These are phyloP conservation scores for Exophiala bonariae DNA, from an alignment of 2,329 filamentous ascomycete species.

Conservation along the genomic window DNA sequence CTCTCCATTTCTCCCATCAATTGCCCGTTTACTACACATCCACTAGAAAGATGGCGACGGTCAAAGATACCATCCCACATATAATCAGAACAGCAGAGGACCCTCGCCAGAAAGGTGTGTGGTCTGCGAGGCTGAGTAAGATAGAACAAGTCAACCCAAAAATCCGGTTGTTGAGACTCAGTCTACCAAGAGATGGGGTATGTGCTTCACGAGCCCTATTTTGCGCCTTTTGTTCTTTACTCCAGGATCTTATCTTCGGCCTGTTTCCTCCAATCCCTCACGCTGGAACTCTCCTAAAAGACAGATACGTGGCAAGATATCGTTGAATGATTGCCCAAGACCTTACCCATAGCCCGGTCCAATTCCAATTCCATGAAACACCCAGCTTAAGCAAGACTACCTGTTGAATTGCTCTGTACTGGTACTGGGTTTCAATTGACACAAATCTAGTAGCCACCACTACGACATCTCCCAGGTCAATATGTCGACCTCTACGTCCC, in stretches of 20 bases:
- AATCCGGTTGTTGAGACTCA: slow-evolving; percentile 68
- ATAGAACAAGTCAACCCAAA: slow-evolving; percentile 66
- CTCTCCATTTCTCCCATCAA: neutral
- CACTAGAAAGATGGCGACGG: slow-evolving; percentile 24
- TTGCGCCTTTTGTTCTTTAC: neutral
- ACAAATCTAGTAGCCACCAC: slow-evolving; percentile 29
- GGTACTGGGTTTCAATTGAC: slow-evolving; percentile 1
- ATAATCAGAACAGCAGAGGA: slow-evolving; percentile 72
- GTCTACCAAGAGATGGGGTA: slow-evolving; percentile 50
- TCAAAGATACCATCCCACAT: slow-evolving; percentile 52
- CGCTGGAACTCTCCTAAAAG: too few species aligned
- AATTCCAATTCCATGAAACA: too few species aligned
- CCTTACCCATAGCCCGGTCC: too few species aligned
- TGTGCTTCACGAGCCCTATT: slow-evolving; percentile 14
- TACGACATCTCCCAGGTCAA: slow-evolving; percentile 76
- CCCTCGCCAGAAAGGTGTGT: slow-evolving; percentile 66
- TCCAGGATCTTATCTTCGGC: too few species aligned
- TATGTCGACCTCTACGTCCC: slow-evolving; percentile 86
- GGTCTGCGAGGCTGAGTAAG: slow-evolving; percentile 60
- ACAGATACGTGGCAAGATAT: too few species aligned
- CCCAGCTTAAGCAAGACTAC: too few species aligned
- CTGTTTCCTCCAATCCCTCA: too few species aligned
- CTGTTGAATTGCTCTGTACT: too few species aligned
- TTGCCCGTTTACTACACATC: neutral
- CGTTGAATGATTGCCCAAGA: too few species aligned